Evolutionary conservation across 305 asterid species (phyloP).

Genomic region (Fraxinus xanthoxyloides): DNA sequence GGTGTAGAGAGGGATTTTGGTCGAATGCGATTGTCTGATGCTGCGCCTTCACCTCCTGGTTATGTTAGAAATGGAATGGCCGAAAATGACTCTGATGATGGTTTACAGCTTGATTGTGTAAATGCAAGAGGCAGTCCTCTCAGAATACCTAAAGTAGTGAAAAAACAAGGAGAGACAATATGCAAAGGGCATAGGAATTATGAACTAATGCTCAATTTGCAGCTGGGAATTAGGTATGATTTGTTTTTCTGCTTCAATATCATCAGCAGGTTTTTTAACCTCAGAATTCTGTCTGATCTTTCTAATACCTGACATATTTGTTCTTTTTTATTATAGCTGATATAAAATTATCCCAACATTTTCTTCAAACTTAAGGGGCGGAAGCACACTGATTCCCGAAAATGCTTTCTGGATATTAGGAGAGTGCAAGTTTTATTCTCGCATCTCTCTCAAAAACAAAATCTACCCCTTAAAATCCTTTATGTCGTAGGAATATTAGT

Average conservation of each 20-base stretch:
- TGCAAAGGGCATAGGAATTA: slow-evolving; percentile 83
- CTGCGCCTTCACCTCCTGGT: slow-evolving; percentile 41
- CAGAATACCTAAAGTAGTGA: slow-evolving; percentile 63
- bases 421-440: neutral
- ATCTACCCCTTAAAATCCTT: neutral
- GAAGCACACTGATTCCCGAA: neutral
- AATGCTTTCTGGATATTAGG: neutral
- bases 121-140: slow-evolving; percentile 45
- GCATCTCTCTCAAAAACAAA: neutral
- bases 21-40: slow-evolving; percentile 53
- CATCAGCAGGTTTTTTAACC: neutral
- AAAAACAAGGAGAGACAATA: slow-evolving; percentile 84
- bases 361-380: neutral
- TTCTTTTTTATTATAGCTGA: neutral
- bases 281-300: neutral
- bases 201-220: slow-evolving; percentile 86
- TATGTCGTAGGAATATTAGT: neutral
- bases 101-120: slow-evolving; percentile 19
- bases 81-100: slow-evolving; percentile 11
- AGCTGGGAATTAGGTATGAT: slow-evolving; percentile 74
- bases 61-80: slow-evolving; percentile 18
- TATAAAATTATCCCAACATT: neutral
- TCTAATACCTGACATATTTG: neutral
- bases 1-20: slow-evolving; percentile 54
- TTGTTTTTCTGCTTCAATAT: neutral